These are phyloP conservation scores for Candida pseudofarinosa DNA, from an alignment of 805 yeast genomes.

Conservation along the genomic window DNA sequence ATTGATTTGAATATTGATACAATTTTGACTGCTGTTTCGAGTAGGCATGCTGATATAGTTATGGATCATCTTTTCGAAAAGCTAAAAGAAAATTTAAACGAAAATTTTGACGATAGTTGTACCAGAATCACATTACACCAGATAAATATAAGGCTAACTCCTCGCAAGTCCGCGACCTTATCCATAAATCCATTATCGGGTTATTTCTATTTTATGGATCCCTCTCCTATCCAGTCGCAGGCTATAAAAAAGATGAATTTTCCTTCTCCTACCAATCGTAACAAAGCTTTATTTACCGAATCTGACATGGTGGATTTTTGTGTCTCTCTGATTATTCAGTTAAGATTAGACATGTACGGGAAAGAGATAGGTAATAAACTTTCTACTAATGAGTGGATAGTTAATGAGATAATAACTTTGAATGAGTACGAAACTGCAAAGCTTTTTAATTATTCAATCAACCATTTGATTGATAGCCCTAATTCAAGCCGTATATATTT, in stretches of 20 bases:
- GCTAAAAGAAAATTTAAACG: conserved; percentile 10
- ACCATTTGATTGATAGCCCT: conserved; percentile 15
- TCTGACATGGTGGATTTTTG: conserved; percentile 26
- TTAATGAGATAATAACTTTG: conserved; percentile 51
- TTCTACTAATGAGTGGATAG: conserved; percentile 65
- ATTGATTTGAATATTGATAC: conserved; percentile 33
- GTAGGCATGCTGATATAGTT: conserved; percentile 34
- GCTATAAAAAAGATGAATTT: conserved; percentile 29
- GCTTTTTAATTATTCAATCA: conserved; percentile 29
- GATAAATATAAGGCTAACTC: conserved; percentile 28
- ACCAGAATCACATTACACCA: conserved; percentile 29
- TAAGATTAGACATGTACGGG: conserved; percentile 47
- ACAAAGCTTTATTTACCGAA: conserved; percentile 24
- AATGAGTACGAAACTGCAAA: conserved; percentile 44
- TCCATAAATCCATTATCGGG: conserved; percentile 41
- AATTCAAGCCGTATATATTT: conserved; percentile 22
- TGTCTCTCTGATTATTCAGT: conserved; percentile 35
- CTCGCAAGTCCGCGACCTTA: conserved; percentile 28
- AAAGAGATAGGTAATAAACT: conserved; percentile 54
- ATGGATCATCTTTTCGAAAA: conserved; percentile 20
- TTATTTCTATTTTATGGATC: conserved; percentile 36
- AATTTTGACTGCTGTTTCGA: conserved; percentile 31
- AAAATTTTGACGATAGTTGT: conserved; percentile 8
- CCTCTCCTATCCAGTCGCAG: conserved; percentile 32
- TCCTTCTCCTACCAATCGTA: conserved; percentile 14